Percentiles rank a stretch among this genome's conserved stretches.
phyloP scores from a whole-genome alignment of 306 rosid genomes.

The Casuarina glauca region DNA sequence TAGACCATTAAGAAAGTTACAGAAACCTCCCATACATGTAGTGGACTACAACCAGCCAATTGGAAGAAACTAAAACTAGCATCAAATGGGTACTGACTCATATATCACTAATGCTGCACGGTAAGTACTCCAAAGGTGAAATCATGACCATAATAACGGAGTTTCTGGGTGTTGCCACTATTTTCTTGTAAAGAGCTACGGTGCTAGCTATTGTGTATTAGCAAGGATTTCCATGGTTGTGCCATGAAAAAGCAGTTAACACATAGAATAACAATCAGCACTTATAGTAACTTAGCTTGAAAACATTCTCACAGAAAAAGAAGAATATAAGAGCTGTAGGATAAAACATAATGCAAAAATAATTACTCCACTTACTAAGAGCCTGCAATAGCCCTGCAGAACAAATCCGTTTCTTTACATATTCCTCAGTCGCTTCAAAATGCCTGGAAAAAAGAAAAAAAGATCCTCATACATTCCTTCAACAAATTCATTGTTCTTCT shows the following conservation, averaged over 20 bases:
- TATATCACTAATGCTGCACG: not conserved
- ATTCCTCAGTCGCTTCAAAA: constrained; percentile 51
- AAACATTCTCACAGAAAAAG: not conserved
- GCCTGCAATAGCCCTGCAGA: constrained; percentile 58
- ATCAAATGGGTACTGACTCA: not conserved
- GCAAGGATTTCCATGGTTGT: not conserved
- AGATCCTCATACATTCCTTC: constrained; percentile 6
- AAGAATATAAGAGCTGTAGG: constrained; percentile 12
- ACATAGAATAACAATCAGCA: not conserved
- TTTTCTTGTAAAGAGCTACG: not conserved
- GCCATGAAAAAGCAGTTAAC: not conserved
- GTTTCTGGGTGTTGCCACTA: not conserved
- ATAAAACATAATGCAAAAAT: constrained; percentile 8
- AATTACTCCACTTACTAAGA: constrained; percentile 57
- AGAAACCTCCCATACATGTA: not conserved
- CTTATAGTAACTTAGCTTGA: not conserved
- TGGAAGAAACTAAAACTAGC: not conserved
- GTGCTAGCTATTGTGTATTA: not conserved
- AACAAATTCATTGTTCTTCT: constrained; percentile 10
- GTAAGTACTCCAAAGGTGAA: not conserved
- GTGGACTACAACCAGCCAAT: constrained; percentile 2
- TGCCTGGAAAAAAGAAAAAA: constrained; percentile 35
- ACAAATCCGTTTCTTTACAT: constrained; percentile 53
- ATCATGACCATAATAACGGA: not conserved
- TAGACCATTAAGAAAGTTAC: not conserved